phyloP scores from a whole-genome alignment of 805 yeast species.

The Ogataea degrootiae region DNA sequence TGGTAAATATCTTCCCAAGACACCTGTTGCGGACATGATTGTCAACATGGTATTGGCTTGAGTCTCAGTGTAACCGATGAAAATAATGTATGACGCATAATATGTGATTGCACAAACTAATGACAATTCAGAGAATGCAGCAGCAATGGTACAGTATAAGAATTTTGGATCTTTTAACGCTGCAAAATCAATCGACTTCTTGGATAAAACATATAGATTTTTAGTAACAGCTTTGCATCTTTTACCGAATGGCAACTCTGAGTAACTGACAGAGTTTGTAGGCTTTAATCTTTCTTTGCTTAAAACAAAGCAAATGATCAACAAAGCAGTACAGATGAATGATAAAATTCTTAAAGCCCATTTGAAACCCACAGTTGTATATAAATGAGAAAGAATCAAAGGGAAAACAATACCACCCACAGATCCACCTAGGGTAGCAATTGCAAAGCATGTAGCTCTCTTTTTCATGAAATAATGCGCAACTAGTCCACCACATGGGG shows the following conservation, averaged over 20 bases:
- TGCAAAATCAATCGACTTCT: conserved; percentile 24
- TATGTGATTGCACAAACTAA: conserved; percentile 38
- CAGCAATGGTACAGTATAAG: conserved; percentile 34
- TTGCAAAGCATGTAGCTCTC: conserved; percentile 34
- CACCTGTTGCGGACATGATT: conserved; percentile 42
- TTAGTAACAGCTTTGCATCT: conserved; percentile 4
- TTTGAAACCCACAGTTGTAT: conserved; percentile 46
- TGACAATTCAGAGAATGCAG: conserved; percentile 36
- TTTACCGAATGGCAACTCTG: conserved; percentile 4
- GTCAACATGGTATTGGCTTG: conserved; percentile 42
- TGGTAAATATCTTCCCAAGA: conserved; percentile 51
- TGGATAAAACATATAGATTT: conserved; percentile 11
- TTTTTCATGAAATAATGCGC: conserved; percentile 41
- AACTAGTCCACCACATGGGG: conserved; percentile 42
- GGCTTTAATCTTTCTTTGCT: conserved; percentile 33
- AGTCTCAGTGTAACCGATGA: conserved; percentile 37
- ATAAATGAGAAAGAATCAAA: conserved; percentile 41
- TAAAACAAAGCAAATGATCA: conserved; percentile 26
- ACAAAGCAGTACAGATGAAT: conserved; percentile 22
- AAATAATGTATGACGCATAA: conserved; percentile 39
- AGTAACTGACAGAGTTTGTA: conserved; percentile 6
- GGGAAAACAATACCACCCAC: conserved; percentile 64
- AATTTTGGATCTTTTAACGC: conserved; percentile 36
- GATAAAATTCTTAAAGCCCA: conserved; percentile 57
- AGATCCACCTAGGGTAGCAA: conserved; percentile 51